Conservation (phyloP, 78 protist species). For the Cavenderia fasciculata region DNA sequence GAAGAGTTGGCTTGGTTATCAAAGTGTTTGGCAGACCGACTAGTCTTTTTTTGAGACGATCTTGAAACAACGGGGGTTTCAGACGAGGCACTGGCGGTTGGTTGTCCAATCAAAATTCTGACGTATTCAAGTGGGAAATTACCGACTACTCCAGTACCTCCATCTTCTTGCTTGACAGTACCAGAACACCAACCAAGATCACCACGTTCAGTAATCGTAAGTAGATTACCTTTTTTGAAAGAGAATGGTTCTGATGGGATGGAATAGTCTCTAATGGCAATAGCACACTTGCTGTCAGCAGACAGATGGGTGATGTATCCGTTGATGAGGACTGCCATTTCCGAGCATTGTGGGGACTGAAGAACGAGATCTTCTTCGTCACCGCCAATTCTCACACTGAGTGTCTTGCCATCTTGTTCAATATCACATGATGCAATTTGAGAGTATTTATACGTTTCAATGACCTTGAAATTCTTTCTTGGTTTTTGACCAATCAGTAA, state of each 20-base stretch:
- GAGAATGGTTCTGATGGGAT: slow-evolving; percentile 22
- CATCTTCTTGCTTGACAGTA: slow-evolving; percentile 7
- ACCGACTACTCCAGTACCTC: slow-evolving; percentile 17
- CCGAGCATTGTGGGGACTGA: slow-evolving; percentile 25
- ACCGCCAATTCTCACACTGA: not conserved
- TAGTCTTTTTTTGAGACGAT: not conserved
- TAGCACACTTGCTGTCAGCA: slow-evolving; percentile 12
- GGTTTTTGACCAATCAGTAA: slow-evolving; percentile 11
- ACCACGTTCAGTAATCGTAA: slow-evolving; percentile 4
- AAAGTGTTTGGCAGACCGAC: not conserved
- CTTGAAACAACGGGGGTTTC: not conserved
- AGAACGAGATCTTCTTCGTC: slow-evolving; percentile 40
- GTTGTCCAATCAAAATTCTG: not conserved
- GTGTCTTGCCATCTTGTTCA: not conserved
- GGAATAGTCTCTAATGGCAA: slow-evolving; percentile 40
- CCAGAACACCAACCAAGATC: slow-evolving; percentile 66
- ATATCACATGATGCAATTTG: slow-evolving; percentile 2
- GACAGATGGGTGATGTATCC: slow-evolving; percentile 17
- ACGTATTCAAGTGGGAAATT: slow-evolving; percentile 45
- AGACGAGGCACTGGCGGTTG: not conserved
- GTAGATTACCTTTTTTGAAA: slow-evolving; percentile 36
- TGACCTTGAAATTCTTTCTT: not conserved
- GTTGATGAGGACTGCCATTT: slow-evolving; percentile 31
- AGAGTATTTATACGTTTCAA: slow-evolving; percentile 25
- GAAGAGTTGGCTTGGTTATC: not conserved